phyloP scores from a whole-genome alignment of 2,329 filamentous ascomycete genomes.

The Pyricularia sp. region DNA sequence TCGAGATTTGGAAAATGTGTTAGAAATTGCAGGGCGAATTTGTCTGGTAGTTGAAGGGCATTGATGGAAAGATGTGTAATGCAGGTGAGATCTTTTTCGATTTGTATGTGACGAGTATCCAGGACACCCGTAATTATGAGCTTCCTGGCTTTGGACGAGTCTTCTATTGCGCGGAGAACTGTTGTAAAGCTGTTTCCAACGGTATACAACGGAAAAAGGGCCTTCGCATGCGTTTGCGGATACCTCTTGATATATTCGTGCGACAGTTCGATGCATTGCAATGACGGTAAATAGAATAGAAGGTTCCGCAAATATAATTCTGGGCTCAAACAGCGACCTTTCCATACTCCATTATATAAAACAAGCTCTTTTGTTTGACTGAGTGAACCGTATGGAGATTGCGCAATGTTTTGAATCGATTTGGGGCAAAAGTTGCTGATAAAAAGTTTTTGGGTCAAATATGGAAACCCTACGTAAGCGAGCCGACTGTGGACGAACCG shows the following conservation, averaged over 20 bases:
- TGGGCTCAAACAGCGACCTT: not conserved
- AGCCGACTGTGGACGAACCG: not conserved
- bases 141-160: not conserved
- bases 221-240: not conserved
- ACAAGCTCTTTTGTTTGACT: not conserved
- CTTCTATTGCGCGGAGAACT: not conserved
- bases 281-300: not conserved
- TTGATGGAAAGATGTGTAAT: not conserved
- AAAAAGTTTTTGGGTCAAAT: not conserved
- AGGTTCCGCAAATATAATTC: not conserved
- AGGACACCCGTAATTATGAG: not conserved
- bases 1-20: not conserved
- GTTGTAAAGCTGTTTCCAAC: not conserved
- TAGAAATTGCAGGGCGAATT: not conserved
- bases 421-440: not conserved
- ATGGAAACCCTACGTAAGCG: not conserved
- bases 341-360: not conserved
- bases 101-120: not conserved
- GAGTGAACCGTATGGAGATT: not conserved
- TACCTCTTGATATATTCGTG: not conserved
- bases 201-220: not conserved
- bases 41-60: not conserved
- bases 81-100: not conserved
- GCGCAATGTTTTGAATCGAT: not conserved
- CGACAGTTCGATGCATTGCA: not conserved